phyloP scores from a whole-genome alignment of 805 yeast genomes.

The Starmerella floricola region DNA sequence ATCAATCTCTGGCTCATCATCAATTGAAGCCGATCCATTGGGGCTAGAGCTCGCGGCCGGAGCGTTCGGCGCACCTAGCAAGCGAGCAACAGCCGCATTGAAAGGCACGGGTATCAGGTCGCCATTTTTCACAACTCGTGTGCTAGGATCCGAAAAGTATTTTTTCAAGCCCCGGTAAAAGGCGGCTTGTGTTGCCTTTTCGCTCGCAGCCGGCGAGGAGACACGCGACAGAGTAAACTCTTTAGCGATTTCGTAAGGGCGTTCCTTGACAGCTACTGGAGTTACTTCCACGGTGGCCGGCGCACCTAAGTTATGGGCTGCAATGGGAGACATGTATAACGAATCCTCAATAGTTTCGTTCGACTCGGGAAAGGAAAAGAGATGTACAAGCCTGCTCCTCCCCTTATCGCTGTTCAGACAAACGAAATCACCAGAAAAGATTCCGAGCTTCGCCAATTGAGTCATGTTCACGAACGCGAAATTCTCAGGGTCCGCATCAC shows the following conservation, averaged over 20 bases:
- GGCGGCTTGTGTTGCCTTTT: constrained; percentile 46
- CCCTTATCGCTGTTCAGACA: constrained; percentile 11
- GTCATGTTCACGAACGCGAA: constrained; percentile 37
- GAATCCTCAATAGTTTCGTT: constrained; percentile 32
- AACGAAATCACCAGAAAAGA: constrained; percentile 59
- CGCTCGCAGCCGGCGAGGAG: constrained; percentile 57
- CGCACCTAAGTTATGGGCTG: constrained; percentile 38
- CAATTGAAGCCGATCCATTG: not conserved
- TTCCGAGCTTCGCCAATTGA: constrained; percentile 46
- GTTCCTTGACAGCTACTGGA: constrained; percentile 2
- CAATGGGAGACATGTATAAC: constrained; percentile 52
- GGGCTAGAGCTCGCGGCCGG: constrained; percentile 4
- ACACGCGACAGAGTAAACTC: constrained; percentile 56
- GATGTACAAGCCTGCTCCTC: constrained; percentile 30
- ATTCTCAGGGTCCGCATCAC: constrained; percentile 37
- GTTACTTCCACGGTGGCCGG: constrained; percentile 25
- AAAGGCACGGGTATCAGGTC: constrained; percentile 70
- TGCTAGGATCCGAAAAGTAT: constrained; percentile 41
- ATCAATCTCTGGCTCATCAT: constrained; percentile 39
- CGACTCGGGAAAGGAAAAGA: constrained; percentile 57
- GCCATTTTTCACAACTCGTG: constrained; percentile 48
- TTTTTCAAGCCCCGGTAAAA: constrained; percentile 49
- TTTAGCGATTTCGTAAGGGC: constrained; percentile 38
- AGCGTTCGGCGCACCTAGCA: no score
- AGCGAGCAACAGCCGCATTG: constrained; percentile 53